phyloP scores from a whole-genome alignment of 768 basidiomycete genomes.

The Termitomyces sp. region DNA sequence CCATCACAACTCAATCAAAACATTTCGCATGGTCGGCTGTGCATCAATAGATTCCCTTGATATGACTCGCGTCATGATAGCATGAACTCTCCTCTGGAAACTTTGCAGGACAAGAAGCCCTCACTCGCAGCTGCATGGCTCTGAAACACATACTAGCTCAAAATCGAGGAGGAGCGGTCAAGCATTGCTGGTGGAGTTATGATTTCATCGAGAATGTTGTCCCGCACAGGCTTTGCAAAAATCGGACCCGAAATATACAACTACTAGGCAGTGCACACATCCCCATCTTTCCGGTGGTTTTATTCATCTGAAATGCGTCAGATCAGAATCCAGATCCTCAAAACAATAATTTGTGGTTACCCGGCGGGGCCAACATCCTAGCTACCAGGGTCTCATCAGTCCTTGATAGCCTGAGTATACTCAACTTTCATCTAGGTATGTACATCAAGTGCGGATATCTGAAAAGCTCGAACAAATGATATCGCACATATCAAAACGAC shows the following conservation, averaged over 20 bases:
- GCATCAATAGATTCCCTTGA: neutral
- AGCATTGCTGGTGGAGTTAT: neutral
- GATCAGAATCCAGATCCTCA: neutral
- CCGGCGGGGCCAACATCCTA: neutral
- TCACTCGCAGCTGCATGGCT: neutral
- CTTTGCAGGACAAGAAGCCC: neutral
- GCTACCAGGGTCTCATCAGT: neutral
- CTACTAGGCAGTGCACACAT: neutral
- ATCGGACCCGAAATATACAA: neutral
- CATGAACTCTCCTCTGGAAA: neutral
- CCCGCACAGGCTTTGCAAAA: neutral
- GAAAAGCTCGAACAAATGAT: neutral
- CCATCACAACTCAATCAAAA: conserved; percentile 1
- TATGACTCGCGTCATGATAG: neutral
- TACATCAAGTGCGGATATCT: neutral
- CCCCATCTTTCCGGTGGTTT: neutral
- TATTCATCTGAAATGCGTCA: neutral
- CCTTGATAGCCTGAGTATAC: neutral
- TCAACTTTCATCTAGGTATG: neutral
- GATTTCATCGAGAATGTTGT: too few species aligned
- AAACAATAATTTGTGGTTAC: too few species aligned
- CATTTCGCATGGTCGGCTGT: neutral
- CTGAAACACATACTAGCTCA: neutral
- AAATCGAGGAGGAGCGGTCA: neutral
- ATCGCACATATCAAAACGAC: neutral